phyloP scores from a whole-genome alignment of 352 stramenopile species.

The Phytophthora agathidicida region DNA sequence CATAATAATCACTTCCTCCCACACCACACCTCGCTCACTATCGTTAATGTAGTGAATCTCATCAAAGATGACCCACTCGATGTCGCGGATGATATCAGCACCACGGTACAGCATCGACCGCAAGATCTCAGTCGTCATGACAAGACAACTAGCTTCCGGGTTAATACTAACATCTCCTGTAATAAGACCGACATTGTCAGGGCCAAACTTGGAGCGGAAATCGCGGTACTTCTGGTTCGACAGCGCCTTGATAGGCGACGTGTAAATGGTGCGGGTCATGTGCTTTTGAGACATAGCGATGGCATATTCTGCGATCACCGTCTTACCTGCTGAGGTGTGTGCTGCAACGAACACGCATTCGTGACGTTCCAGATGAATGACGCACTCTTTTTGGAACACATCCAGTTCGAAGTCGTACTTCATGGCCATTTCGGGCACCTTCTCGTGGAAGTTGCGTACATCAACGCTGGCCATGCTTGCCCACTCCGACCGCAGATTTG shows the following conservation, averaged over 20 bases:
- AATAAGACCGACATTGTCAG: conserved; percentile 96
- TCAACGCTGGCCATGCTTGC: conserved; percentile 72
- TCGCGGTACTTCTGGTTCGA: conserved; percentile 99
- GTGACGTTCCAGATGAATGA: conserved; percentile 93
- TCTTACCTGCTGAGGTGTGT: conserved; percentile 98
- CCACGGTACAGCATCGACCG: conserved; percentile 96
- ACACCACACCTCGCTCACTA: conserved; percentile 97
- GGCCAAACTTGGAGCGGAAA: conserved; percentile 93
- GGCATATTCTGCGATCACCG: conserved; percentile 98
- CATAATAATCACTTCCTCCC: conserved; percentile 99
- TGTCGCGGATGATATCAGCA: conserved; percentile 96
- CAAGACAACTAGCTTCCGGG: conserved; percentile 94
- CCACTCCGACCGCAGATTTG: conserved; percentile 55
- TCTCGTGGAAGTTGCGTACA: conserved; percentile 85
- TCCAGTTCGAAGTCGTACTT: conserved; percentile 92
- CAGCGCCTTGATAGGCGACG: conserved; percentile 98
- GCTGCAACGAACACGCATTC: conserved; percentile 97
- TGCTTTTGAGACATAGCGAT: conserved; percentile 94
- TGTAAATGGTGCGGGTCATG: conserved; percentile 96
- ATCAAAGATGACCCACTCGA: conserved; percentile 98
- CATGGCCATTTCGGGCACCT: conserved; percentile 85
- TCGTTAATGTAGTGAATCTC: conserved; percentile 99
- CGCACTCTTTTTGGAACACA: conserved; percentile 97
- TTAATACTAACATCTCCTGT: conserved; percentile 98
- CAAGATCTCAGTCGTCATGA: conserved; percentile 99